Evolutionary conservation across 805 yeast species (phyloP).

Genomic region (Metschnikowia santaceciliae): DNA sequence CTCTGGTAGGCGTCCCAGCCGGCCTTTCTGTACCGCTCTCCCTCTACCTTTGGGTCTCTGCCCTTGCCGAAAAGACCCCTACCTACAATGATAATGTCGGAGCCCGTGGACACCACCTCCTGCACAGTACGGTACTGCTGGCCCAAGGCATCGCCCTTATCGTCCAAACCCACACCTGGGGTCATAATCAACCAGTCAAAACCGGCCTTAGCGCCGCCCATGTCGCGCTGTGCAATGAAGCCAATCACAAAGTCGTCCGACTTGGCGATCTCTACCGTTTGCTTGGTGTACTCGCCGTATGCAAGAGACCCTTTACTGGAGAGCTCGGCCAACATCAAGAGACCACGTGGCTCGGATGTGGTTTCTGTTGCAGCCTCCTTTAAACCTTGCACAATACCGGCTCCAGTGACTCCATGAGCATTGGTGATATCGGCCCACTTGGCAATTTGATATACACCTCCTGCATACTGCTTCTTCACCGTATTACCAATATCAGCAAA

Average conservation of each 20-base stretch:
- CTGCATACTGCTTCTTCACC: slow-evolving; percentile 87
- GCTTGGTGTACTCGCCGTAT: slow-evolving; percentile 80
- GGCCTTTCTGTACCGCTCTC: slow-evolving; percentile 83
- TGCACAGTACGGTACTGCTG: slow-evolving; percentile 94
- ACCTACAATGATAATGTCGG: slow-evolving; percentile 96
- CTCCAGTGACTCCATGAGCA: slow-evolving; percentile 97
- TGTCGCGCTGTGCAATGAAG: slow-evolving; percentile 86
- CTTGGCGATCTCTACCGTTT: slow-evolving; percentile 84
- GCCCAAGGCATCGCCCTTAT: slow-evolving; percentile 92
- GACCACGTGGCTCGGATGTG: slow-evolving; percentile 75
- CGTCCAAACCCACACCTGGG: slow-evolving; percentile 98
- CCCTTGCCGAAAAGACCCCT: slow-evolving; percentile 94
- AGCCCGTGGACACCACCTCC: slow-evolving; percentile 79
- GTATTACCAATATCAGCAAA: slow-evolving; percentile 99
- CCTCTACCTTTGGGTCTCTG: slow-evolving; percentile 84
- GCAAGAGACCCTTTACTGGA: slow-evolving; percentile 94
- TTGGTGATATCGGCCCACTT: slow-evolving; percentile 96
- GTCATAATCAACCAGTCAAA: slow-evolving; percentile 97
- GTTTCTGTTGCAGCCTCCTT: slow-evolving; percentile 75
- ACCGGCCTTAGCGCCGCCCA: slow-evolving; percentile 79
- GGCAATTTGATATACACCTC: slow-evolving; percentile 86
- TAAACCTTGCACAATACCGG: slow-evolving; percentile 86
- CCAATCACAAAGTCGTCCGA: slow-evolving; percentile 92
- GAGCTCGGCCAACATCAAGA: slow-evolving; percentile 91
- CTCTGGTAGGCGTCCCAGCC: slow-evolving; percentile 90